Percentiles rank a stretch among this genome's conserved stretches.
Conservation (phyloP, 2,329 filamentous ascomycete species). For the Capronia americana region DNA sequence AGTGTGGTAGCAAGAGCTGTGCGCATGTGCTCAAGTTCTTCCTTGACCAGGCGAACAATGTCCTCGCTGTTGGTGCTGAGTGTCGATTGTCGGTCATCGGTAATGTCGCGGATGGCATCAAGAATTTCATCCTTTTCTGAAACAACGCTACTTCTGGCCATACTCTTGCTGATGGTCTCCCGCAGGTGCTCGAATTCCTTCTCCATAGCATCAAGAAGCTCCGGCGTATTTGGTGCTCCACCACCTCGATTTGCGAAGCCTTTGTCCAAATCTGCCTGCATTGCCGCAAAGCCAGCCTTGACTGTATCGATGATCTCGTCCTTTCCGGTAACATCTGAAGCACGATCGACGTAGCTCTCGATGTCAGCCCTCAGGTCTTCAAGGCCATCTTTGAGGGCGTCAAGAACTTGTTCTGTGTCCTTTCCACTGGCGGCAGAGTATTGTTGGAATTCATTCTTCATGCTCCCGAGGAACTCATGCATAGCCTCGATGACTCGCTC, state of each 20-base stretch:
- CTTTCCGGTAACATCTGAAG: constrained; percentile 71
- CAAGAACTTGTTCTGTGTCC: constrained; percentile 86
- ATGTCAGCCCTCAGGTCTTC: constrained; percentile 81
- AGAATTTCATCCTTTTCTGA: constrained; percentile 67
- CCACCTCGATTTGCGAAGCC: constrained; percentile 54
- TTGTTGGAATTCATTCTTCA: constrained; percentile 73
- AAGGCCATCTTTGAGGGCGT: constrained; percentile 85
- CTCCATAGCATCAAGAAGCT: constrained; percentile 76
- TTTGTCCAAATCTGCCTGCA: constrained; percentile 64
- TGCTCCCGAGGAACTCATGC: constrained; percentile 64
- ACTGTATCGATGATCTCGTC: constrained; percentile 78
- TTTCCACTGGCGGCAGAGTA: constrained; percentile 78
- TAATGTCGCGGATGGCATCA: constrained; percentile 57
- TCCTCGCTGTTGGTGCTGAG: constrained; percentile 50
- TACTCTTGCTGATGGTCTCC: constrained; percentile 73
- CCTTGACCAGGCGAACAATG: constrained; percentile 58
- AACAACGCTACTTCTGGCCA: constrained; percentile 64
- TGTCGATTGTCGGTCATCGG: constrained; percentile 46
- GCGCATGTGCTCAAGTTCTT: constrained; percentile 67
- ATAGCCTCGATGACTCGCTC: constrained; percentile 67
- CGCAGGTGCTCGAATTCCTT: constrained; percentile 83
- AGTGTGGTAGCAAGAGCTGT: constrained; percentile 62
- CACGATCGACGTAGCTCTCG: constrained; percentile 78
- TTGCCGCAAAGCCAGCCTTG: constrained; percentile 65
- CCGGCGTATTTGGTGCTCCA: constrained; percentile 63